Base-by-base conservation (phyloP, 176 grass and related monocot genomes). In the Carex kokanica region DNA sequence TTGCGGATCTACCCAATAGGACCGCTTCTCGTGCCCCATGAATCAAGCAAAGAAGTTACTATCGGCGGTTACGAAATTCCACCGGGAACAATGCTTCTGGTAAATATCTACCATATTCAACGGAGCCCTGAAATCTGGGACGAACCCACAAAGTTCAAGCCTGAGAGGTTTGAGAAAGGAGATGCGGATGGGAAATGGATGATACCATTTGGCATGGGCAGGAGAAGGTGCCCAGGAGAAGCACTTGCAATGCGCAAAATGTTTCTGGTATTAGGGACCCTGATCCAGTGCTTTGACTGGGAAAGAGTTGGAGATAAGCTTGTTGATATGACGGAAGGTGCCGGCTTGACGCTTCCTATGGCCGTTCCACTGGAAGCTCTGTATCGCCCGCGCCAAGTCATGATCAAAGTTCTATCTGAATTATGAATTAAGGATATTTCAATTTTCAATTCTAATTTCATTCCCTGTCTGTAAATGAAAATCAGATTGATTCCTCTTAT, bases 271-370 rank as follows among this genome's bases (percentile, higher is more conserved):
- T 74, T 86, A 18, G 87, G 87, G 20, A 89, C 87, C 0, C 16
- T 89, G 66, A 68, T 89, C 2, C 87, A 89, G 20, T 89, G 83
- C 57, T 89, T 89, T 16, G 58, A 89, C 0, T 89, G 83, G 83
- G 66, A 65, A 20, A 62, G 78, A 34, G 31, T 86, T 0, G 78
- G 31, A 5, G 66, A 63, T 1, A 64, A 82, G 2, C 29, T 31
- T 9, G 67, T 86, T 2, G 83, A 86, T 56, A 83, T 89, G 83
- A 9, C 12, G 0, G 87, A 86, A 78, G 55, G 87, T 13, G 60
- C 83, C 11, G 78, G 78, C 4, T 65, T 83, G 6, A 34, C 83
- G 0, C 79, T 89, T 64, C 78, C 78, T 0, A 89, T 80, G 77
- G 78, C 8, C 9, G 25, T 83, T 20, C 87, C 83, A 4, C 32